Evolutionary conservation across 306 rosid genomes (phyloP).

Genomic region (Begonia masoniana): DNA sequence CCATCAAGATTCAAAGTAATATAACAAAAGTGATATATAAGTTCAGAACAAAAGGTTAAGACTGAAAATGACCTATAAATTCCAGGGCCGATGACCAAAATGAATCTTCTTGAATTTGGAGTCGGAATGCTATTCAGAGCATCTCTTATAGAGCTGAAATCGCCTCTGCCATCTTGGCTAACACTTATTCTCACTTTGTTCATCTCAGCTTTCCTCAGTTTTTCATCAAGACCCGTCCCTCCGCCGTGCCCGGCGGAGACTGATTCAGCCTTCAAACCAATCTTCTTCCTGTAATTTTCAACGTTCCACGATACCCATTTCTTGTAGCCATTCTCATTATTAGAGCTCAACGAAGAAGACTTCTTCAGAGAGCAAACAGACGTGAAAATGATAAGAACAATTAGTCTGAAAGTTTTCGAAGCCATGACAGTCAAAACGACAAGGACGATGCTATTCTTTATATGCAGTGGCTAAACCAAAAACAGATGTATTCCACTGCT

Average conservation of each 20-base stretch:
- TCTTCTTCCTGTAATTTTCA: constrained; percentile 16
- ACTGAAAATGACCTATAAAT: constrained; percentile 29
- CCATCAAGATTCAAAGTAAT: no score
- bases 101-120: constrained; percentile 32
- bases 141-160: constrained; percentile 40
- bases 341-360: constrained; percentile 13
- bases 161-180: constrained; percentile 31
- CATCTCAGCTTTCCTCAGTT: constrained; percentile 33
- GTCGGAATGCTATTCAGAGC: constrained; percentile 44
- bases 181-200: constrained; percentile 30
- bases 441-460: no score
- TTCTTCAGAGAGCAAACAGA: constrained; percentile 2
- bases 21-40: no score
- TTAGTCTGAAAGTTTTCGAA: constrained; percentile 11
- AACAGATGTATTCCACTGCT: no score
- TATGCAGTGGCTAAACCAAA: no score
- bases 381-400: constrained; percentile 15
- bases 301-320: constrained; percentile 50
- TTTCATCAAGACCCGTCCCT: constrained; percentile 19
- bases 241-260: not conserved
- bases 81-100: constrained; percentile 35
- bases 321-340: constrained; percentile 17
- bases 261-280: constrained; percentile 4
- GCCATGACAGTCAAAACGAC: constrained; percentile 18
- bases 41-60: not conserved